Conservation (phyloP, 176 grass and related monocot genomes). For the Thinopyrum elongatum region DNA sequence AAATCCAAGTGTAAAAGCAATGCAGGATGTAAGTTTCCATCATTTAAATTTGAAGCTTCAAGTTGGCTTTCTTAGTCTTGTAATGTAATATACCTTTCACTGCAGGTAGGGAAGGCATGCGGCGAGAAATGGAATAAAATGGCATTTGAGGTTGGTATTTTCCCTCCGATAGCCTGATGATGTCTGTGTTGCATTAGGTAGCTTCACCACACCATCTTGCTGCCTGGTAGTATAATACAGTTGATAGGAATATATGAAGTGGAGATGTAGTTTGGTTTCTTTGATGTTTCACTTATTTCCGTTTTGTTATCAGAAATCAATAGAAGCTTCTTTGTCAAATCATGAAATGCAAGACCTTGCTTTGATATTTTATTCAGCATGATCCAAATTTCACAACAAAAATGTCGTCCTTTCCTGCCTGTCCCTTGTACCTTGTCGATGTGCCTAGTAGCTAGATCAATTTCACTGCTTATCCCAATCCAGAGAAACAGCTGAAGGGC, state of each 20-base stretch:
- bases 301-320: neutral
- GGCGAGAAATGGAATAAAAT: conserved; percentile 92
- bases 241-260: neutral
- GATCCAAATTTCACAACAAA: neutral
- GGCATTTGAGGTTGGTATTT: conserved; percentile 77
- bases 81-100: conserved; percentile 33
- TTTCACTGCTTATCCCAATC: neutral
- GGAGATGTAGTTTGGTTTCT: neutral
- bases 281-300: conserved; percentile 9
- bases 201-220: neutral
- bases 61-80: conserved; percentile 17
- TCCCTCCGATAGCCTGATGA: conserved; percentile 3
- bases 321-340: neutral
- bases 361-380: neutral
- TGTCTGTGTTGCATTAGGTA: conserved; percentile 8
- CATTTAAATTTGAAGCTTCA: conserved; percentile 23
- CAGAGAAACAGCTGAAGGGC: neutral
- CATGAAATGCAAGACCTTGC: neutral
- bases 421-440: neutral
- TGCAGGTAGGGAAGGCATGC: conserved; percentile 88
- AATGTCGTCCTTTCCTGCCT: neutral
- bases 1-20: conserved; percentile 85
- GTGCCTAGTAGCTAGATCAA: neutral
- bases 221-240: conserved; percentile 11
- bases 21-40: conserved; percentile 68